phyloP scores from a whole-genome alignment of 2,329 filamentous ascomycete genomes.

The Alternaria ethzedia region DNA sequence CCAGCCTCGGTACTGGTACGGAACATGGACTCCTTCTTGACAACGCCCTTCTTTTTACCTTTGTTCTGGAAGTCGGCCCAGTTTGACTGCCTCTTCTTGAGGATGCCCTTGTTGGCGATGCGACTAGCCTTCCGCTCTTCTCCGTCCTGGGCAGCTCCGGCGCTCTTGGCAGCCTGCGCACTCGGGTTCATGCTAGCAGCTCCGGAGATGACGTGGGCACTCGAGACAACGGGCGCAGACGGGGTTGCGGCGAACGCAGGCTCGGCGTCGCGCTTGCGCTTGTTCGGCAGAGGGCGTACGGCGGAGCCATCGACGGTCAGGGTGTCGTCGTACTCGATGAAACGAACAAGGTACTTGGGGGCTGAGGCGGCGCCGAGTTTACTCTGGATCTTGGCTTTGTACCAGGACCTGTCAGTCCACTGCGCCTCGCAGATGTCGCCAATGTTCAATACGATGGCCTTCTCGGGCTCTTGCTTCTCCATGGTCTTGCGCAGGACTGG shows the following conservation, averaged over 20 bases:
- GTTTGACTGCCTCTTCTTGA: slow-evolving; percentile 88
- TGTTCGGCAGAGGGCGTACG: slow-evolving; percentile 42
- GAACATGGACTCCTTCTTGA: slow-evolving; percentile 98
- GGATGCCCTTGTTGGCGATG: slow-evolving; percentile 87
- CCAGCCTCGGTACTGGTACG: slow-evolving; percentile 85
- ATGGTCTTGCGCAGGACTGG: slow-evolving; percentile 67
- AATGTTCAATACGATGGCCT: slow-evolving; percentile 71
- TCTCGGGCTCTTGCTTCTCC: slow-evolving; percentile 47
- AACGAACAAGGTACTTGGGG: slow-evolving; percentile 92
- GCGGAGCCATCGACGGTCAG: slow-evolving; percentile 67
- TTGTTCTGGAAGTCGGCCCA: slow-evolving; percentile 94
- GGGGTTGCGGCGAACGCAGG: slow-evolving; percentile 63
- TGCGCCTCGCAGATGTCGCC: slow-evolving; percentile 91
- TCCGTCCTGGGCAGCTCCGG: slow-evolving; percentile 66
- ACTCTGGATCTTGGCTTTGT: slow-evolving; percentile 89
- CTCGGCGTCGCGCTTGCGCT: slow-evolving; percentile 82
- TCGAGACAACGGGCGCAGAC: slow-evolving; percentile 47
- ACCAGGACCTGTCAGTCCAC: slow-evolving; percentile 90
- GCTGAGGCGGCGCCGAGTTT: slow-evolving; percentile 91
- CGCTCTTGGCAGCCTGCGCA: slow-evolving; percentile 69
- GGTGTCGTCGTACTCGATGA: slow-evolving; percentile 92
- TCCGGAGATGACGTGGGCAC: slow-evolving; percentile 65
- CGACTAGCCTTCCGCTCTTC: slow-evolving; percentile 72
- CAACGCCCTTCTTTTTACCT: slow-evolving; percentile 61
- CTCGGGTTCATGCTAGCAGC: slow-evolving; percentile 70